Conservation (phyloP, 1,284 basidiomycete species). For the Neolentinus lepideus region DNA sequence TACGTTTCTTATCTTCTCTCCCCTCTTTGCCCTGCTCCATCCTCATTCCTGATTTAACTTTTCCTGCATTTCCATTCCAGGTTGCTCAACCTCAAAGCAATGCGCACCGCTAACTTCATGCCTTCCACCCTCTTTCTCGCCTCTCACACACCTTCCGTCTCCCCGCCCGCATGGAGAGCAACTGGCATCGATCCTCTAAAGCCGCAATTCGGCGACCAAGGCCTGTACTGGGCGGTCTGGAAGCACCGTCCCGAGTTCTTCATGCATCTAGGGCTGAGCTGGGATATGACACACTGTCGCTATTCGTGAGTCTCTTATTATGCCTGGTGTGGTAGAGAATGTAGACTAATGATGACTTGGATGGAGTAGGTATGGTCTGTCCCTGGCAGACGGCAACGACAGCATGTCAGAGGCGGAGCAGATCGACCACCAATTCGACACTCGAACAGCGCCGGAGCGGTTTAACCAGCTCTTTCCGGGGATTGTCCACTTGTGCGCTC, state of each 20-base stretch:
- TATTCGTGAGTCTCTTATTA: constrained; percentile 2
- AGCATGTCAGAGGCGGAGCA: constrained; percentile 6
- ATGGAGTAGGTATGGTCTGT: constrained; percentile 4
- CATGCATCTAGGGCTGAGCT: constrained; percentile 2
- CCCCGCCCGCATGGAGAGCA: neutral
- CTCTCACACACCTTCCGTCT: neutral
- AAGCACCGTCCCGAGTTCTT: constrained; percentile 1
- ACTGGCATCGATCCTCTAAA: constrained; percentile 1
- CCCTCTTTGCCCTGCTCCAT: neutral
- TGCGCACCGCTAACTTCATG: constrained; percentile 4
- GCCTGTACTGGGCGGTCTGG: constrained; percentile 7
- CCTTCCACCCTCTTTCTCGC: constrained; percentile 4
- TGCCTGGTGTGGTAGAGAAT: neutral
- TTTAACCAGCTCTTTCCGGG: constrained; percentile 7
- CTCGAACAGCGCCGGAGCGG: neutral
- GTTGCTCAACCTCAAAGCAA: constrained; percentile 5
- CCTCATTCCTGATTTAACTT: neutral
- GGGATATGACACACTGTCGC: constrained; percentile 8
- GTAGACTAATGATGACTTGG: neutral
- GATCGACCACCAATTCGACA: neutral
- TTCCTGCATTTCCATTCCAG: neutral
- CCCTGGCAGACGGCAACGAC: constrained; percentile 6
- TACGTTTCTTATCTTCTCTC: neutral
- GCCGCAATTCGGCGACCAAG: constrained; percentile 7
- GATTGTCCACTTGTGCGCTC: constrained; percentile 6